Evolutionary conservation across 169 alveolate species (phyloP).

Genomic region (Plasmodium cynomolgi): DNA sequence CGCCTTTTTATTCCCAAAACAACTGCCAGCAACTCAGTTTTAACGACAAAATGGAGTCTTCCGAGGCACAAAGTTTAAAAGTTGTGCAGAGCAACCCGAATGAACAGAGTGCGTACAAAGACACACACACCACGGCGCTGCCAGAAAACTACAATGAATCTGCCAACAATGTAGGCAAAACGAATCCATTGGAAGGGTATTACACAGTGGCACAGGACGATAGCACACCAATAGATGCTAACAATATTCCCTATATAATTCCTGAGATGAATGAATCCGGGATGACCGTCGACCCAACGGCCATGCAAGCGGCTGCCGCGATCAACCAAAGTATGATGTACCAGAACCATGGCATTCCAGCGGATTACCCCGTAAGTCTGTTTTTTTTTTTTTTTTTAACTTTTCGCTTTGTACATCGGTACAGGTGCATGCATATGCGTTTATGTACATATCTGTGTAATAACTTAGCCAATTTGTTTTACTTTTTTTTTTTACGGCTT

Average conservation of each 20-base stretch:
- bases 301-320: constrained; percentile 75
- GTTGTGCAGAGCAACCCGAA: constrained; percentile 9
- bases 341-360: constrained; percentile 54
- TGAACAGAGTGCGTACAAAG: constrained; percentile 38
- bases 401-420: neutral
- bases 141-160: constrained; percentile 58
- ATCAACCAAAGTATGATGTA: constrained; percentile 71
- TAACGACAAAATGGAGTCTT: constrained; percentile 51
- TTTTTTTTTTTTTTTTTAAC: neutral
- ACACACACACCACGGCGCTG: constrained; percentile 16
- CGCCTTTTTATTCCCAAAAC: constrained; percentile 15
- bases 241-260: constrained; percentile 52
- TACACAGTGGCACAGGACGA: constrained; percentile 60
- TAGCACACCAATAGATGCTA: constrained; percentile 32
- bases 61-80: constrained; percentile 49
- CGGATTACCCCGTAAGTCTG: constrained; percentile 68
- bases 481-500: neutral
- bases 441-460: neutral
- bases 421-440: neutral
- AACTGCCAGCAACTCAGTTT: neutral
- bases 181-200: constrained; percentile 43
- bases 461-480: neutral
- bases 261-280: constrained; percentile 57
- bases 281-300: constrained; percentile 51
- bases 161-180: constrained; percentile 7